Percentiles rank a stretch among this genome's conserved stretches.
Evolutionary conservation across 2,329 filamentous ascomycete genomes (phyloP).

Genomic region (Phialocephala subalpina): DNA sequence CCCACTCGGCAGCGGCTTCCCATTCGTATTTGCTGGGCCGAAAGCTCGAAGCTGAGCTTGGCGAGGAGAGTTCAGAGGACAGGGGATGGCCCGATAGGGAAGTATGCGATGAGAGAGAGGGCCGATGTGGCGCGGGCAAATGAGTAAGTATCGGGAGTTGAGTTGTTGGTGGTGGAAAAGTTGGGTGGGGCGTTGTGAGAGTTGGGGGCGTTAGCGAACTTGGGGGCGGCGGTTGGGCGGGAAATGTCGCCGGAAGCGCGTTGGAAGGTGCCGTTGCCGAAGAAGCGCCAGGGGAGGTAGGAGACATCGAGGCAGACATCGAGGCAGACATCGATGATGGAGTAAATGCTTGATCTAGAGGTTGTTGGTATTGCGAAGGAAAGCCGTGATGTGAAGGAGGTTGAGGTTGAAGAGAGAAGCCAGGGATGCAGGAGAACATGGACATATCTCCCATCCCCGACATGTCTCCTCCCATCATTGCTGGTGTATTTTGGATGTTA

Average conservation of each 20-base stretch:
- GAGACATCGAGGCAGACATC: conserved; percentile 40
- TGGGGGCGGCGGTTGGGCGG: conserved; percentile 31
- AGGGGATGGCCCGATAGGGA: conserved; percentile 28
- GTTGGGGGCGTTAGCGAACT: conserved; percentile 35
- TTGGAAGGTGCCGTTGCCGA: conserved; percentile 33
- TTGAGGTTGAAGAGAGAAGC: conserved; percentile 35
- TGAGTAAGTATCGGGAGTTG: conserved; percentile 35
- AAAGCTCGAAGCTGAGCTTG: conserved; percentile 38
- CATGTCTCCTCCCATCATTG: conserved; percentile 43
- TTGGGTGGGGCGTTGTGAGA: conserved; percentile 28
- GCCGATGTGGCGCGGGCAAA: conserved; percentile 28
- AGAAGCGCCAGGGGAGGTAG: conserved; percentile 38
- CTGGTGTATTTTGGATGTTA: conserved; percentile 49
- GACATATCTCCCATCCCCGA: conserved; percentile 42
- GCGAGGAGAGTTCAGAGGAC: conserved; percentile 33
- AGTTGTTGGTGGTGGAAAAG: conserved; percentile 29
- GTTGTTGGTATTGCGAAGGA: conserved; percentile 32
- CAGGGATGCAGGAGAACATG: conserved; percentile 41
- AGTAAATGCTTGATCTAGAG: conserved; percentile 38
- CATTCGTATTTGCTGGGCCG: conserved; percentile 45
- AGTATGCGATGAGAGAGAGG: conserved; percentile 24
- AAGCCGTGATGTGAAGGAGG: conserved; percentile 36
- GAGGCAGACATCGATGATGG: conserved; percentile 37
- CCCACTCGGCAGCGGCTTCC: conserved; percentile 41
- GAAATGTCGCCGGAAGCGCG: conserved; percentile 31